Evolutionary conservation across 78 protist species (phyloP).

Genomic region (Trichosphaerium sp.): DNA sequence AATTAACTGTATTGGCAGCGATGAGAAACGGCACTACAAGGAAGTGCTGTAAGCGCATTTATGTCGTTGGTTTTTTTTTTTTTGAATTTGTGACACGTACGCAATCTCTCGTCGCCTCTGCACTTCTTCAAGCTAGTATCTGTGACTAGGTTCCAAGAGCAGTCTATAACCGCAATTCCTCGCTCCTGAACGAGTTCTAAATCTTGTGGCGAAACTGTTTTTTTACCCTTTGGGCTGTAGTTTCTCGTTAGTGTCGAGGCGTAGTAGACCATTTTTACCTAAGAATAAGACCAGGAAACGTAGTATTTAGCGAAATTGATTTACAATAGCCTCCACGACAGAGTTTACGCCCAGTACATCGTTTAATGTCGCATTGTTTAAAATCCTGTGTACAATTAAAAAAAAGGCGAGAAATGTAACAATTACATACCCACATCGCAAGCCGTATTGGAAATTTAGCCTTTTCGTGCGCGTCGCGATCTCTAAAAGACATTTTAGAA

Average conservation of each 20-base stretch:
- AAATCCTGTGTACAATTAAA: slow-evolving; percentile 43
- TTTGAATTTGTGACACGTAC: no score
- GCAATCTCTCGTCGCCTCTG: slow-evolving; percentile 53
- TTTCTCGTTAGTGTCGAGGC: neutral
- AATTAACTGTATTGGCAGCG: slow-evolving; percentile 96
- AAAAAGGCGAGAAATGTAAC: neutral
- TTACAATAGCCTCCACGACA: slow-evolving; percentile 41
- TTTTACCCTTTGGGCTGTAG: slow-evolving; percentile 53
- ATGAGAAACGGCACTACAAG: slow-evolving; percentile 75
- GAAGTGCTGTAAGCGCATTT: neutral
- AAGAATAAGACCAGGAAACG: slow-evolving; percentile 76
- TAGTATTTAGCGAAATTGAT: slow-evolving; percentile 19
- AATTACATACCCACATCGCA: neutral
- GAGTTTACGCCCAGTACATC: slow-evolving; percentile 80
- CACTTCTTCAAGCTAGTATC: slow-evolving; percentile 58
- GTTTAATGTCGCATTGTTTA: slow-evolving; percentile 79
- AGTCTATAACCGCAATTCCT: slow-evolving; percentile 85
- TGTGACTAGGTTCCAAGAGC: slow-evolving; percentile 86
- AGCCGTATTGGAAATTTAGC: neutral
- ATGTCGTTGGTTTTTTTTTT: no score
- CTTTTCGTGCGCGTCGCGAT: no score
- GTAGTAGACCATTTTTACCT: slow-evolving; percentile 7
- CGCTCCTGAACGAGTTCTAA: slow-evolving; percentile 29
- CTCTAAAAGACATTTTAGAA: no score
- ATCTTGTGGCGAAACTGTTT: slow-evolving; percentile 66